Percentiles rank a stretch among this genome's conserved stretches.
These are phyloP conservation scores for Sporothrix brunneoviolacea DNA, from an alignment of 2,329 filamentous ascomycete species.

Conservation along the genomic window DNA sequence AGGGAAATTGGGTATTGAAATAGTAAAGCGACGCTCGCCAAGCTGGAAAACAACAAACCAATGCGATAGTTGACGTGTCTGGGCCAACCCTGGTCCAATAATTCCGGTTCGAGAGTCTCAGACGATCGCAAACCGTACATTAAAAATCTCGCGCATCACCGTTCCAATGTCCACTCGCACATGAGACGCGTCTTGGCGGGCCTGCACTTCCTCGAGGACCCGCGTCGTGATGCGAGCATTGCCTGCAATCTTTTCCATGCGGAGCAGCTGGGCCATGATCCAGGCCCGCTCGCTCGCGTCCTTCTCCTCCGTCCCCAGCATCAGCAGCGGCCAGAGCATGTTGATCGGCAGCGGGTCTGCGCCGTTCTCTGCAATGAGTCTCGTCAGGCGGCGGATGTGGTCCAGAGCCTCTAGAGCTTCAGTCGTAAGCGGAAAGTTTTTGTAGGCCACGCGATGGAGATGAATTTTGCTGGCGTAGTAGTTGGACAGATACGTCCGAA, in stretches of 20 bases:
- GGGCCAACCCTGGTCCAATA: too few species aligned
- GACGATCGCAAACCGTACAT: constrained; percentile 47
- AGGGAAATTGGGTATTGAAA: too few species aligned
- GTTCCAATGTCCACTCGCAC: constrained; percentile 38
- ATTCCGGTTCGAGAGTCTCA: constrained; percentile 22
- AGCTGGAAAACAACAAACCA: too few species aligned
- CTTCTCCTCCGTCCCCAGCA: constrained; percentile 50
- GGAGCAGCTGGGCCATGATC: constrained; percentile 44
- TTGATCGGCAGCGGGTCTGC: constrained; percentile 46
- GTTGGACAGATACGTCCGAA: constrained; percentile 49
- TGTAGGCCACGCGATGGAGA: constrained; percentile 51
- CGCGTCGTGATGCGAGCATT: constrained; percentile 39
- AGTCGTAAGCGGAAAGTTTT: constrained; percentile 44
- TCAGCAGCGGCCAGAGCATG: constrained; percentile 51
- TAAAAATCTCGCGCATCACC: constrained; percentile 43
- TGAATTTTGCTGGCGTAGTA: constrained; percentile 51
- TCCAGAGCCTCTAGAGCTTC: constrained; percentile 40
- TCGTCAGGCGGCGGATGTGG: constrained; percentile 42
- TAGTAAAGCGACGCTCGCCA: too few species aligned
- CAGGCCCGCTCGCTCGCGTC: constrained; percentile 39
- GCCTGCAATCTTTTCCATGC: constrained; percentile 39
- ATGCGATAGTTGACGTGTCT: too few species aligned
- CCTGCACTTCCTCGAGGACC: constrained; percentile 40
- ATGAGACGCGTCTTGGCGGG: constrained; percentile 34
- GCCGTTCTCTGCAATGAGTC: constrained; percentile 37